phyloP scores from a whole-genome alignment of 176 grass and related monocot genomes.

The Carex scoparia region DNA sequence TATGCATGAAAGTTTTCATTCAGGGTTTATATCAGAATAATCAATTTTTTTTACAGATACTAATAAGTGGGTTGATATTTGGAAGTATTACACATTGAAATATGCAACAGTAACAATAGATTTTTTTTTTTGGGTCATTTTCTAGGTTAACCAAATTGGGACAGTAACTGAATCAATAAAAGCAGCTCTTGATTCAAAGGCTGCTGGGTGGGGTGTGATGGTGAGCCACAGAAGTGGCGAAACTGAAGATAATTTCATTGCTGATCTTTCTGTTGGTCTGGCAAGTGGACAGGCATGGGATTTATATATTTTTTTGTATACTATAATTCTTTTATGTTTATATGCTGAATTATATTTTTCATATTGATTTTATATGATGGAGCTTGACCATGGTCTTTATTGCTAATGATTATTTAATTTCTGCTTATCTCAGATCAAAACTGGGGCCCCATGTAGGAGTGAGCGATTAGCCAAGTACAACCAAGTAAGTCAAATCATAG shows the following conservation, averaged over 20 bases:
- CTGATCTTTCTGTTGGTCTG: conserved; percentile 87
- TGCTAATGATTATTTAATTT: background rate
- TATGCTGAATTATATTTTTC: background rate
- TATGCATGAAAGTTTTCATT: background rate
- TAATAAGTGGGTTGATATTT: background rate
- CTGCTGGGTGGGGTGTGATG: conserved; percentile 96
- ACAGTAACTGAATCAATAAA: conserved; percentile 85
- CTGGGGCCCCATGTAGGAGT: conserved; percentile 83
- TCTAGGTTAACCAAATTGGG: conserved; percentile 94
- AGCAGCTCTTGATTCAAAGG: conserved; percentile 86
- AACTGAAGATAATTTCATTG: conserved; percentile 97
- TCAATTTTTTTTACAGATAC: background rate
- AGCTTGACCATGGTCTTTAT: background rate
- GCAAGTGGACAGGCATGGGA: conserved; percentile 82
- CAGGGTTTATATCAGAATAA: background rate
- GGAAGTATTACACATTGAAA: background rate
- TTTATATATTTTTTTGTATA: background rate
- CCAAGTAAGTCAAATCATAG: conserved; percentile 44
- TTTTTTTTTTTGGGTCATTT: background rate
- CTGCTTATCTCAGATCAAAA: conserved; percentile 75
- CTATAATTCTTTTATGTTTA: background rate
- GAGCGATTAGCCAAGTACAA: conserved; percentile 94
- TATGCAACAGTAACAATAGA: background rate
- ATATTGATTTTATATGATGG: background rate
- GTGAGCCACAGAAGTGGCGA: conserved; percentile 97